These are phyloP conservation scores for Picochlorum sp. DNA, from an alignment of 139 green algal species.

Conservation along the genomic window DNA sequence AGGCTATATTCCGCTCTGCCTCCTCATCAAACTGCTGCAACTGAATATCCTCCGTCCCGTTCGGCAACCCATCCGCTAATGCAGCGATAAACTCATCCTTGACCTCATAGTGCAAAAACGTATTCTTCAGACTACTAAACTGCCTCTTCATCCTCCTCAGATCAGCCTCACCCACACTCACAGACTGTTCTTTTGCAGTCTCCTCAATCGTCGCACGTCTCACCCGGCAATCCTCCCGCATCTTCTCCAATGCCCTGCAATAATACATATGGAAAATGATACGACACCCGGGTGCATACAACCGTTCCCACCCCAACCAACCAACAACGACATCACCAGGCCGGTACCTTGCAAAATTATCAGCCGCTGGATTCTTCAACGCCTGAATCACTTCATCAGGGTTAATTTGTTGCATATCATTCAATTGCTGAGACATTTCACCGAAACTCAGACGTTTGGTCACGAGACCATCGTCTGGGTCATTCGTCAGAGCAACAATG, in stretches of 20 bases:
- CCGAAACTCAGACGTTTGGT: constrained; percentile 10
- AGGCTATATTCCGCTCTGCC: constrained; percentile 12
- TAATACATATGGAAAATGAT: too few species aligned
- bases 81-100: constrained; percentile 45
- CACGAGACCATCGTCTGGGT: neutral
- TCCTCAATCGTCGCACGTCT: constrained; percentile 16
- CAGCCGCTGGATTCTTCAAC: constrained; percentile 3
- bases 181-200: constrained; percentile 19
- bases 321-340: neutral
- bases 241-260: constrained; percentile 20
- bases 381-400: constrained; percentile 18
- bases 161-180: constrained; percentile 35
- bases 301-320: neutral
- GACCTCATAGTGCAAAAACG: constrained; percentile 40
- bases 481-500: neutral
- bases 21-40: constrained; percentile 32
- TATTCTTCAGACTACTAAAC: constrained; percentile 48
- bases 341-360: constrained; percentile 21
- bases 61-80: constrained; percentile 25
- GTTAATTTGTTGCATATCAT: constrained; percentile 8
- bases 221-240: neutral
- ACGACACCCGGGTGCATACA: too few species aligned
- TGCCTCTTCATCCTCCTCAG: constrained; percentile 35
- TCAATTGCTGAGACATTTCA: constrained; percentile 8
- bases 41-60: constrained; percentile 28